Evolutionary conservation across 2,329 filamentous ascomycete genomes (phyloP).

Genomic region (Pseudogymnoascus sp.): DNA sequence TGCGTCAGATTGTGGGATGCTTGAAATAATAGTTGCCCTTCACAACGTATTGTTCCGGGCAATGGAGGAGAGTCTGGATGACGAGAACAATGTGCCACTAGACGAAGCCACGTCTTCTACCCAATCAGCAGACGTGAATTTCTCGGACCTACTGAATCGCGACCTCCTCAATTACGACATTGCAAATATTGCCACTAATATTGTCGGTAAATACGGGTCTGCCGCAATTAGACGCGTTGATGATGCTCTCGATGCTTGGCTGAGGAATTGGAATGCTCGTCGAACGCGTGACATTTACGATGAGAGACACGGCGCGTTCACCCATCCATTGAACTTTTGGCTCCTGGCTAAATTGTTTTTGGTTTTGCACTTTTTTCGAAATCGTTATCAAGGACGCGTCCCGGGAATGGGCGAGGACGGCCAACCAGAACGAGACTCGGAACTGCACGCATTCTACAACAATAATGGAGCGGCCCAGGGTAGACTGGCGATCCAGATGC

Average conservation of each 20-base stretch:
- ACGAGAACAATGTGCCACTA: neutral
- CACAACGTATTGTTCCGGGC: neutral
- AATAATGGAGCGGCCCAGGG: neutral
- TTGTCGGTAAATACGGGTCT: neutral
- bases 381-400: neutral
- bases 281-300: neutral
- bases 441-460: neutral
- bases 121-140: neutral
- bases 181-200: neutral
- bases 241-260: neutral
- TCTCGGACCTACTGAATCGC: neutral
- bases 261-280: neutral
- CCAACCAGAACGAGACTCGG: neutral
- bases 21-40: neutral
- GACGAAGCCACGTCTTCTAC: neutral
- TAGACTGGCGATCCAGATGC: neutral
- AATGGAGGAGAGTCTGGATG: neutral
- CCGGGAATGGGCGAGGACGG: neutral
- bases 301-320: neutral
- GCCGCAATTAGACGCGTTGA: neutral
- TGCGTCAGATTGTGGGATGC: neutral
- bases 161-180: constrained; percentile 1
- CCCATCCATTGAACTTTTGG: neutral
- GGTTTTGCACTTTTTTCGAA: neutral
- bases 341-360: neutral